A percentile compares a stretch with the other conserved stretches of the same genome.
Conservation (phyloP, 768 basidiomycete genomes). For the Russula sp. region DNA sequence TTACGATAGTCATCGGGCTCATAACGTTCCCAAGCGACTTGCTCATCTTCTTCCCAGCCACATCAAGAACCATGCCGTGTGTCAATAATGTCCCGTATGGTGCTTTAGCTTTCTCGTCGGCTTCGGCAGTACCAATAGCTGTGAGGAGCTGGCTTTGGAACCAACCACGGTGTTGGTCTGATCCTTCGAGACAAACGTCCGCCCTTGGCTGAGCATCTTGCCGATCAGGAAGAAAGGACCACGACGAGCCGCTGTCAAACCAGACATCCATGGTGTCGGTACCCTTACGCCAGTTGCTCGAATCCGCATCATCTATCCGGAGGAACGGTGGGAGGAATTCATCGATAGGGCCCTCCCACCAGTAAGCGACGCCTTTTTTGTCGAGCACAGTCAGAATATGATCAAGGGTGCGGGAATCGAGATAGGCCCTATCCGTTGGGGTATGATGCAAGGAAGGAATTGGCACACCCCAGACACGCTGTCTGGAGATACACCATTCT, state of each 20-base stretch:
- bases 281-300: conserved; percentile 58
- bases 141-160: conserved; percentile 96
- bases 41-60: conserved; percentile 93
- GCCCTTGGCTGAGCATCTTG: conserved; percentile 41
- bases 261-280: conserved; percentile 98
- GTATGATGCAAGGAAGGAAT: conserved; percentile 81
- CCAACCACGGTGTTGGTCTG: conserved; percentile 98
- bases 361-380: conserved; percentile 67
- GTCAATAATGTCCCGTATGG: conserved; percentile 84
- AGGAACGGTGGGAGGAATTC: conserved; percentile 73
- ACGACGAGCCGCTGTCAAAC: conserved; percentile 96
- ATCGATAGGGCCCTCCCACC: conserved; percentile 85
- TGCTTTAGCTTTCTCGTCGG: conserved; percentile 28
- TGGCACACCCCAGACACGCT: conserved; percentile 96
- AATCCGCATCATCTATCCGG: conserved; percentile 30
- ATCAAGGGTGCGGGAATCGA: conserved; percentile 56
- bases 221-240: conserved; percentile 63
- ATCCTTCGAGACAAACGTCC: conserved; percentile 90
- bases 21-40: conserved; percentile 92
- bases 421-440: conserved; percentile 54
- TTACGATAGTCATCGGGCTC: conserved; percentile 73
- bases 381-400: conserved; percentile 76
- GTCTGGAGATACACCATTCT: conserved; percentile 98
- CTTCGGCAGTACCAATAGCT: conserved; percentile 48
- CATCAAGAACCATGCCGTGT: conserved; percentile 95